A percentile compares a stretch with the other conserved stretches of the same genome.
Evolutionary conservation across 2,329 filamentous ascomycete genomes (phyloP).

Genomic region (Apiospora arundinis): DNA sequence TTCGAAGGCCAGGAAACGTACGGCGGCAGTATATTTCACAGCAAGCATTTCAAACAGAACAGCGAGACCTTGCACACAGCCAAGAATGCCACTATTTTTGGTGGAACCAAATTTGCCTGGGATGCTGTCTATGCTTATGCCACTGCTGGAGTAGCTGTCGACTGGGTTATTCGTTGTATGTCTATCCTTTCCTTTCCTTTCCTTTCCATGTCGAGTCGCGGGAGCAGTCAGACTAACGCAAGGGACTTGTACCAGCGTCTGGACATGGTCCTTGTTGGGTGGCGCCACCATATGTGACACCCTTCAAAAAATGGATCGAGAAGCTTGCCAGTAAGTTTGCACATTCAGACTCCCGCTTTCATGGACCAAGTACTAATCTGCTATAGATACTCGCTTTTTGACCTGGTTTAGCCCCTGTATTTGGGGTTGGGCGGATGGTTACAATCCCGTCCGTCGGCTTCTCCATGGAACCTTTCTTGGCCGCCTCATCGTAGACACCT

Average conservation of each 20-base stretch:
- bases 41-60: conserved; percentile 52
- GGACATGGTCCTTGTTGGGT: conserved; percentile 64
- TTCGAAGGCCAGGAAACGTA: conserved; percentile 59
- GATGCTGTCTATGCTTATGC: conserved; percentile 67
- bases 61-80: conserved; percentile 43
- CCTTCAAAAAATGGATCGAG: conserved; percentile 56
- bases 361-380: too few species aligned
- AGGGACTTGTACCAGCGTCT: conserved; percentile 36
- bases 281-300: conserved; percentile 55
- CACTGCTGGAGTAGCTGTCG: conserved; percentile 57
- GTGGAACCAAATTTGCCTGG: conserved; percentile 67
- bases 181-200: neutral
- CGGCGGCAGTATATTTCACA: conserved; percentile 61
- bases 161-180: conserved; percentile 59
- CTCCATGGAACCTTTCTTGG: conserved; percentile 65
- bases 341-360: too few species aligned
- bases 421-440: conserved; percentile 71
- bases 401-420: conserved; percentile 79
- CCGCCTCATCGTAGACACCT: conserved; percentile 58
- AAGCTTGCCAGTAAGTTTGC: conserved; percentile 41
- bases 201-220: neutral
- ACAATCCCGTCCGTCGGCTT: conserved; percentile 57
- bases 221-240: neutral
- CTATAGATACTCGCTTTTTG: conserved; percentile 62
- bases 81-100: conserved; percentile 59